A percentile compares a stretch with the other conserved stretches of the same genome.
Evolutionary conservation across 73 alveolate genomes (phyloP).

Genomic region (Paramecium octaurelia): DNA sequence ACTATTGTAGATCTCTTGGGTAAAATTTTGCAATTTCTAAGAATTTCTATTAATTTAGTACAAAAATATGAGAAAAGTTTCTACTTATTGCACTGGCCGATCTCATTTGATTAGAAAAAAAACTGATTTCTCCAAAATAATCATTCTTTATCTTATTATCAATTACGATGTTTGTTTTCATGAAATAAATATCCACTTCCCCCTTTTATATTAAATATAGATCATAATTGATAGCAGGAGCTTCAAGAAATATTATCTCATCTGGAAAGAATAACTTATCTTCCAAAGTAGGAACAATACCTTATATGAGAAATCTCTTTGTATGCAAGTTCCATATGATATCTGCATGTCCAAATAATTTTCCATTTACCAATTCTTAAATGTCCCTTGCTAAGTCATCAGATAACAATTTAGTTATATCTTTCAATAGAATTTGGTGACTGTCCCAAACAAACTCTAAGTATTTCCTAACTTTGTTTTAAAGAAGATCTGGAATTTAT

Average conservation of each 20-base stretch:
- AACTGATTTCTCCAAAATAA: conserved; percentile 76
- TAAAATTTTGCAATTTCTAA: neutral
- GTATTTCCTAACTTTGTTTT: conserved; percentile 64
- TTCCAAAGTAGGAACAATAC: neutral
- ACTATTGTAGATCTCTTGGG: neutral
- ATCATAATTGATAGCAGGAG: conserved; percentile 25
- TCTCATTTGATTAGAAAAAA: conserved; percentile 58
- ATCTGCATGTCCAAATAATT: neutral
- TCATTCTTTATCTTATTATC: conserved; percentile 60
- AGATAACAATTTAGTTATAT: neutral
- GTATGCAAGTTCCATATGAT: neutral
- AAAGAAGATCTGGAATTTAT: conserved; percentile 56
- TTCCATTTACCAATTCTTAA: neutral
- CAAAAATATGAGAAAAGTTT: conserved; percentile 63
- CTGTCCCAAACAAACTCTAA: conserved; percentile 65
- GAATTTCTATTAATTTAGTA: neutral
- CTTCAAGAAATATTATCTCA: conserved; percentile 64
- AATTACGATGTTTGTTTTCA: conserved; percentile 57
- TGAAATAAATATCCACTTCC: conserved; percentile 53
- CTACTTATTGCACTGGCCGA: conserved; percentile 64
- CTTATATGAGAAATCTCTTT: neutral
- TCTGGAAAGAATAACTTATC: conserved; percentile 53
- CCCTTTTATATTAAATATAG: conserved; percentile 65
- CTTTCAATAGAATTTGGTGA: neutral
- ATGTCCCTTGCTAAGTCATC: neutral